Evolutionary conservation across 2,329 filamentous ascomycete genomes (phyloP), one percentile per base, ranked within the genome.

Genomic region (Salinomyces thailandicus): DNA sequence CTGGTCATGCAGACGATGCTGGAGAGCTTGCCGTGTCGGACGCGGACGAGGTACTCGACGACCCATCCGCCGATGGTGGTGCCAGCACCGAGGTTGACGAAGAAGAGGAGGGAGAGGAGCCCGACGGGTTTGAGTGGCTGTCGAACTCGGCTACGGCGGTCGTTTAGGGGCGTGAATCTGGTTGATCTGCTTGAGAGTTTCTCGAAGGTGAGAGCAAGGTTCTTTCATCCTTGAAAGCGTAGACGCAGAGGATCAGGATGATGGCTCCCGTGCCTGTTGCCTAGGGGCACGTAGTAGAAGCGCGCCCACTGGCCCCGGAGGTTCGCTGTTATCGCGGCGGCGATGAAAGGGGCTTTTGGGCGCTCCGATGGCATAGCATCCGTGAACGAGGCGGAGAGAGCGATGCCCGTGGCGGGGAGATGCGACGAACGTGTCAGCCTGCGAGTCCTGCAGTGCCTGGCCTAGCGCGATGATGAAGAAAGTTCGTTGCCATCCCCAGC

Each of bases 11-110:
- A 81, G 0, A 75, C 76, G 54, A 77, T 71, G 4, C 15, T 60
- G 0, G 69, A 62, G 0, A 80, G 57, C 2, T 71, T 60, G 0
- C 75, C 75, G 2, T 69, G 59, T 0, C 76, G 70, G n/a, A 74
- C 72, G 2, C 67, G 64, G 5, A 79, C 70, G 3, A 81, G 63
- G 37, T 75, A 81, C 44, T 79, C 73, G 2, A 80, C 75, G 0
- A 79, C 69, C 77, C 75, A 81, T 1, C 77, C 75, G 54, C 64
- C 63, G 8, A 73, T 69, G 0, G 75, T 79, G 2, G 76, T 66
- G 1, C 50, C 53, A 0, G 66, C 68, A 0, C 77, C 76, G 0
- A 80, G 60, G 35, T 72, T 71, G 19, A 9, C 36, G 19, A 1
- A 78, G 74, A 39, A 74, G 28, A 31, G 15, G 15, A 71, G 37